These are phyloP conservation scores for Symbiodinium natans DNA, from an alignment of 73 alveolate genomes.

Conservation along the genomic window DNA sequence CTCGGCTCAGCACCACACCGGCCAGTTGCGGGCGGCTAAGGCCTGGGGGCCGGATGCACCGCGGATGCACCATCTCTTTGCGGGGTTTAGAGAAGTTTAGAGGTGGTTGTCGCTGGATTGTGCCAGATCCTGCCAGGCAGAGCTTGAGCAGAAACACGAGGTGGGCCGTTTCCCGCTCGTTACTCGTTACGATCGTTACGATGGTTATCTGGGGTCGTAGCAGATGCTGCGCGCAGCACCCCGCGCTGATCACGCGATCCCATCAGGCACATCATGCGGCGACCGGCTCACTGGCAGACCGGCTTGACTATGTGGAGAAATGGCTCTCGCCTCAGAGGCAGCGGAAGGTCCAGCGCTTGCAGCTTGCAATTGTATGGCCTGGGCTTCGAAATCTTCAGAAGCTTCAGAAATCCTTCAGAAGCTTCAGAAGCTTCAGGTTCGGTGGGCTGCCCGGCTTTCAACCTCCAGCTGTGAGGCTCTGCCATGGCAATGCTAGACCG, in stretches of 20 bases:
- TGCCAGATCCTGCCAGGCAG: constrained; percentile 9
- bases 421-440: background rate
- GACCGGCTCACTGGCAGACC: constrained; percentile 44
- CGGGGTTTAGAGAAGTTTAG: too few relatives aligned
- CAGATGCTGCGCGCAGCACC: background rate
- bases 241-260: background rate
- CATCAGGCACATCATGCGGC: background rate
- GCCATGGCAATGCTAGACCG: too few relatives aligned
- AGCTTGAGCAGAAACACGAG: constrained; percentile 73
- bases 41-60: background rate
- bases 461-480: constrained; percentile 5
- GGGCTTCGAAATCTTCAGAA: background rate
- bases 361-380: too few relatives aligned
- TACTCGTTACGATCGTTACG: background rate
- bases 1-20: constrained; percentile 67
- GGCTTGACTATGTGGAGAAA: constrained; percentile 46
- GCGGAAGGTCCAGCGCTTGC: too few relatives aligned
- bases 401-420: too few relatives aligned
- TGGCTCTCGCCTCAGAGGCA: constrained; percentile 7
- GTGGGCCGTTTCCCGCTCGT: background rate
- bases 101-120: background rate
- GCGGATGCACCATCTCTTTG: too few relatives aligned
- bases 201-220: background rate
- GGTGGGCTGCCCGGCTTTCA: constrained; percentile 54
- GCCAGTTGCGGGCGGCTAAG: constrained; percentile 73